Percentiles rank a stretch among this genome's conserved stretches.
Conservation (phyloP, 1,284 basidiomycete species). For the Tylopilus orsonianus region DNA sequence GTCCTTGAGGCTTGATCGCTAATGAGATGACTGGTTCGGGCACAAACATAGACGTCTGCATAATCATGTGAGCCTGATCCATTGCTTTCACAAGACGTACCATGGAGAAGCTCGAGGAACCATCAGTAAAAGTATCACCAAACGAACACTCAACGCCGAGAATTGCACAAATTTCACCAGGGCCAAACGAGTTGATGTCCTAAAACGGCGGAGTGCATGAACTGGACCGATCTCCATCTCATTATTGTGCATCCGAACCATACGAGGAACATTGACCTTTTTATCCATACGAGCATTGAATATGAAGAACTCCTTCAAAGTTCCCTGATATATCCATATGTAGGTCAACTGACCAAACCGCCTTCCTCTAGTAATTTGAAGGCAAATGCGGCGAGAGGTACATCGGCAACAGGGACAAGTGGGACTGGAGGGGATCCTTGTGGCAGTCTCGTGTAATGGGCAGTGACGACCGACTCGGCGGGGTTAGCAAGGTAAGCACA, state of each 20-base stretch:
- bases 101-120: constrained; percentile 86
- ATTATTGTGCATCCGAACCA: constrained; percentile 98
- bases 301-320: constrained; percentile 82
- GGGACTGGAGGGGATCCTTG: constrained; percentile 67
- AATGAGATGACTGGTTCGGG: constrained; percentile 99
- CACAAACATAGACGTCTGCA: constrained; percentile 95
- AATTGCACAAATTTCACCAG: constrained; percentile 99
- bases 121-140: constrained; percentile 98
- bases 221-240: constrained; percentile 85
- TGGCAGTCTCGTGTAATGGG: constrained; percentile 81
- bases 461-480: constrained; percentile 75
- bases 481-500: constrained; percentile 96
- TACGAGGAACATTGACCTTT: constrained; percentile 95
- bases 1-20: constrained; percentile 88
- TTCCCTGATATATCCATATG: constrained; percentile 98
- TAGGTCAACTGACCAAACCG: constrained; percentile 98
- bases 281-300: constrained; percentile 96
- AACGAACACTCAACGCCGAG: constrained; percentile 99
- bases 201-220: constrained; percentile 27
- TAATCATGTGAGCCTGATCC: constrained; percentile 2
- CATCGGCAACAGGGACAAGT: constrained; percentile 78
- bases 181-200: constrained; percentile 92
- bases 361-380: constrained; percentile 99
- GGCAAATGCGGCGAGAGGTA: constrained; percentile 91
- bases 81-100: constrained; percentile 41